Base-by-base conservation (phyloP, 2,329 filamentous ascomycete genomes). In the Capronia americana region DNA sequence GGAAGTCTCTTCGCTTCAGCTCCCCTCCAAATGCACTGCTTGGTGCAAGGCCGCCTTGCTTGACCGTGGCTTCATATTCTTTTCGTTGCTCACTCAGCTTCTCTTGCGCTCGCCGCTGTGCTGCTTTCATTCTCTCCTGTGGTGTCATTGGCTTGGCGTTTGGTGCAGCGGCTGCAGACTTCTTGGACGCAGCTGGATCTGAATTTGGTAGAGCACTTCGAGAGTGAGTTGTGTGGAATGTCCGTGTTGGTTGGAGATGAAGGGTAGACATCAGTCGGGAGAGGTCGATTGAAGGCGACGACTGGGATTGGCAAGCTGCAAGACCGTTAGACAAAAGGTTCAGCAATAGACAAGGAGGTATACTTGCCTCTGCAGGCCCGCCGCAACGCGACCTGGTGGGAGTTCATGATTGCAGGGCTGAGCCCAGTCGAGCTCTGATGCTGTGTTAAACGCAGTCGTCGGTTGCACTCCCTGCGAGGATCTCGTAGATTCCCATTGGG, bases 1-100 rank as follows among this genome's bases (percentile, higher is more conserved):
- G 34, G 26, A 59, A 28, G 12, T 30, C 44, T 30, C 51, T 26
- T n/a, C 38, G 28, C 74, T 75, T 24, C 69, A 73, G 24, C 71
- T 66, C 58, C 64, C 32, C 41, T 20, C 56, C 65, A 51, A 65
- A 69, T 23, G 65, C 62, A 44, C 67, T 67, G 50, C 41, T 55
- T 14, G 60, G 53, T 12, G 68, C 59, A 6, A 70, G 65, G 3
- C 63, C 57, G 57, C 68, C 68, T 46, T 55, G 63, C 23, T 38
- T 56, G 32, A 62, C 41, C 14, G 57, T 64, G 38, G 34, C 57
- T 26, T 66, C 61, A 14, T 61, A 56, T 23, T 66, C 61, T 44
- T 62, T 61, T 24, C 46, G 51, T 28, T 68, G 54, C 24, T 61
- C 61, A 28, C 57, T 51, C 56, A 65, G 30, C 34, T 56, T 63